phyloP scores from a whole-genome alignment of 2,329 filamentous ascomycete genomes.

The Cladophialophora yegresii region DNA sequence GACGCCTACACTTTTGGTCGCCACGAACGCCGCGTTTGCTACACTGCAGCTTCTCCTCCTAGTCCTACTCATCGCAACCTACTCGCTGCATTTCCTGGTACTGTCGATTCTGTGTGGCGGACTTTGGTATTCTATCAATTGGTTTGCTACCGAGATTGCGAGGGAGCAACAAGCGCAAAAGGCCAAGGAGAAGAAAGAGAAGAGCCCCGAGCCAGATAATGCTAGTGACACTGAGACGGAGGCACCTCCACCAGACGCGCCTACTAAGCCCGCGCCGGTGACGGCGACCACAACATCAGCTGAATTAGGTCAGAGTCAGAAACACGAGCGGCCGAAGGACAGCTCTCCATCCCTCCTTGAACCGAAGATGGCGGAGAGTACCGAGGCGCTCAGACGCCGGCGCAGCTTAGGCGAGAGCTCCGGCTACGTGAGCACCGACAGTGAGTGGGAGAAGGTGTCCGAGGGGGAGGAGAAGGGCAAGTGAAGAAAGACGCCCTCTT shows the following conservation, averaged over 20 bases:
- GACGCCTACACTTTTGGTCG: conserved; percentile 81
- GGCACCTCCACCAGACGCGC: conserved; percentile 7
- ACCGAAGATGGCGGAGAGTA: conserved; percentile 52
- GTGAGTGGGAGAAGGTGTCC: conserved; percentile 91
- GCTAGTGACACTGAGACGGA: conserved; percentile 47
- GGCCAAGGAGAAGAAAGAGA: conserved; percentile 51
- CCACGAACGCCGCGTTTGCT: conserved; percentile 87
- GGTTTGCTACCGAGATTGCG: conserved; percentile 76
- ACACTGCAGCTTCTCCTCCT: conserved; percentile 78
- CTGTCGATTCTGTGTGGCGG: conserved; percentile 77
- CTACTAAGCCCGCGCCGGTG: neutral
- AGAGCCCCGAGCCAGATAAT: conserved; percentile 38
- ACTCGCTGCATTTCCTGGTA: conserved; percentile 84
- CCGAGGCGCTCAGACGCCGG: conserved; percentile 49
- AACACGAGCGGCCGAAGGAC: conserved; percentile 27
- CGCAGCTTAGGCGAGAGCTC: conserved; percentile 52
- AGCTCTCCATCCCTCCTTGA: conserved; percentile 36
- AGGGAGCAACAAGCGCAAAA: conserved; percentile 52
- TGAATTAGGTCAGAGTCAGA: conserved; percentile 22
- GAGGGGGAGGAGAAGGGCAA: conserved; percentile 58
- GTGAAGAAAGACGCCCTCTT: conserved; percentile 5
- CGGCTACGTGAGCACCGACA: conserved; percentile 76
- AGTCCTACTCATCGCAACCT: conserved; percentile 73
- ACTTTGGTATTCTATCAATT: conserved; percentile 94
- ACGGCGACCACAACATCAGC: conserved; percentile 21